A percentile compares a stretch with the other conserved stretches of the same genome.
These are phyloP conservation scores for Talaromyces verruculosus DNA, from an alignment of 2,329 filamentous ascomycete species.

Conservation along the genomic window DNA sequence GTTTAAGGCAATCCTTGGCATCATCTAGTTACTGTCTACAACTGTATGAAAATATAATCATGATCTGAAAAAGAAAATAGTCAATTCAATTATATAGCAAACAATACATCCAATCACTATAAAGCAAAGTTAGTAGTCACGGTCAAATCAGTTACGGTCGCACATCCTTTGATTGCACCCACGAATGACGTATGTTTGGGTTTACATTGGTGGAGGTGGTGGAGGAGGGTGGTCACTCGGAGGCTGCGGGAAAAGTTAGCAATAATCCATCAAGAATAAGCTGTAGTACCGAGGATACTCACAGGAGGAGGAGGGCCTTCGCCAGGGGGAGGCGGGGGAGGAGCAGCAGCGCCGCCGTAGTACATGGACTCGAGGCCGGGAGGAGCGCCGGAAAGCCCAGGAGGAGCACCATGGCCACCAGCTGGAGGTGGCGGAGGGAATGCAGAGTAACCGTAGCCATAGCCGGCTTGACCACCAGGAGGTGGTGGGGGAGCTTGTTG, in stretches of 20 bases:
- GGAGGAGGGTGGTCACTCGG: conserved; percentile 62
- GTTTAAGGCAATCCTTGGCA: not conserved
- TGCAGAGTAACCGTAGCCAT: conserved; percentile 58
- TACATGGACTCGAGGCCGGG: conserved; percentile 46
- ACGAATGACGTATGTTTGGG: not conserved
- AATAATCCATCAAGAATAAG: not conserved
- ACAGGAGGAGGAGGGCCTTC: conserved; percentile 46
- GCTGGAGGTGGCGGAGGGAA: conserved; percentile 46
- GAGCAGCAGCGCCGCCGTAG: conserved; percentile 38
- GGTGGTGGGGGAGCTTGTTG: conserved; percentile 46
- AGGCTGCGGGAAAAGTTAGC: conserved; percentile 35
- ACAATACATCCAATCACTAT: conserved; percentile 1
- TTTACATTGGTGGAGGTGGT: conserved; percentile 54
- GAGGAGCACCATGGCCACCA: conserved; percentile 52
- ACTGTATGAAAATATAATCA: not conserved
- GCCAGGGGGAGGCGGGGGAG: conserved; percentile 44
- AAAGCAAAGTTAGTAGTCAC: conserved; percentile 20
- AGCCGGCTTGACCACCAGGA: conserved; percentile 46
- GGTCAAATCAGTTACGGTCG: conserved; percentile 1
- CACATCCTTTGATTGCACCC: conserved; percentile 6
- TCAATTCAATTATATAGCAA: conserved; percentile 3
- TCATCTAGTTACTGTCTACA: not conserved
- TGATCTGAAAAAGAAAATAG: not conserved
- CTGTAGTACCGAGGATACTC: conserved; percentile 25
- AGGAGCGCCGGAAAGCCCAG: conserved; percentile 44